phyloP scores from a whole-genome alignment of 805 yeast species.

The Monosporozyma servazzii region DNA sequence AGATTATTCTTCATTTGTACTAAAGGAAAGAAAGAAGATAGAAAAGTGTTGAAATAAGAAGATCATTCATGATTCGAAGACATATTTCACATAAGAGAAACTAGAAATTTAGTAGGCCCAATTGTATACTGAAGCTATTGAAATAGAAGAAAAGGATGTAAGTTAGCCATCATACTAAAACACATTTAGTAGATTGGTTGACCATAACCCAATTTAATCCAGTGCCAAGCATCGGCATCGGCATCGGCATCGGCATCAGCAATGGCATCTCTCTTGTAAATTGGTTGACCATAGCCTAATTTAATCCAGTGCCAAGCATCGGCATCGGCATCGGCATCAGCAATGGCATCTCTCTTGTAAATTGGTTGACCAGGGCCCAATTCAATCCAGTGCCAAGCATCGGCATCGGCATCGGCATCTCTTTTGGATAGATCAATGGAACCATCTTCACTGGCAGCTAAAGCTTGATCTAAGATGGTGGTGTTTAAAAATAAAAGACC shows the following conservation, averaged over 20 bases:
- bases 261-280: slow-evolving; percentile 25
- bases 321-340: slow-evolving; percentile 23
- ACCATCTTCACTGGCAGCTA: slow-evolving; percentile 4
- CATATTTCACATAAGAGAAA: not conserved
- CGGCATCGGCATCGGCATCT: slow-evolving; percentile 16
- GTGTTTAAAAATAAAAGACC: slow-evolving; percentile 28
- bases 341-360: slow-evolving; percentile 26
- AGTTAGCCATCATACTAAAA: not conserved
- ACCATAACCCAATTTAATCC: slow-evolving; percentile 20
- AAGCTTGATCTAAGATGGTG: slow-evolving; percentile 23
- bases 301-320: slow-evolving; percentile 25
- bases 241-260: slow-evolving; percentile 24
- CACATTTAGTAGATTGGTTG: slow-evolving; percentile 15
- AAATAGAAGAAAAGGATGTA: not conserved
- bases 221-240: slow-evolving; percentile 23
- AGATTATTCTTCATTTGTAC: not conserved
- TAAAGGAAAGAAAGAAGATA: not conserved
- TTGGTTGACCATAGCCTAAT: slow-evolving; percentile 20
- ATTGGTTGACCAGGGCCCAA: slow-evolving; percentile 12
- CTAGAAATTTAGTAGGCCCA: not conserved
- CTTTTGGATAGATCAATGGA: slow-evolving; percentile 4
- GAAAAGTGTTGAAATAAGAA: not conserved
- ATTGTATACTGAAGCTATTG: not conserved
- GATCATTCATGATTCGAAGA: not conserved
- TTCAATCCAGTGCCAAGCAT: slow-evolving; percentile 23